Base-by-base conservation (phyloP, 257 asterid genomes). In the Agastache rugosa region DNA sequence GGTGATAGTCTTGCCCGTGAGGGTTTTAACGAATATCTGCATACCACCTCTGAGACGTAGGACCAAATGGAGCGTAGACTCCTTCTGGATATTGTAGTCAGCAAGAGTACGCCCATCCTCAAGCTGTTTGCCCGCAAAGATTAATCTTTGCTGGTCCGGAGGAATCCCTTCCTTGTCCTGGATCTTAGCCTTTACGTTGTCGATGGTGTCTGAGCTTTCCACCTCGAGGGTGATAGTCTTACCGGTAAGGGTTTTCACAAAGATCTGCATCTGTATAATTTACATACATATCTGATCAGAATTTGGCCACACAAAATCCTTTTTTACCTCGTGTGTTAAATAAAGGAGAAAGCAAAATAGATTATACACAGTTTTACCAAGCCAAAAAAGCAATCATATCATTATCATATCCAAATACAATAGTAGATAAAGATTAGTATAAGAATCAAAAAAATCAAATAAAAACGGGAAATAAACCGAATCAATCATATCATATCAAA, bases 21-120 rank as follows among this genome's bases (percentile, higher is more conserved):
- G 66, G 2, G 84, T 80, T 11, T 81, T 81, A 17, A 81, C 85
- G 8, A 81, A 81, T 51, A 80, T 80, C 63, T 80, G 84, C 84
- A 80, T 56, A 4, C 63, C 63, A 10, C 63, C 63, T 0, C 63
- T 5, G 0, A 56, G 39, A 8, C 63, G 35, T 0, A 56, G 35
- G 1, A 56, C 63, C 35, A 56, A 0, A 3, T 56, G 63, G n/a
- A 56, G 63, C 4, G 63, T 56, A 1, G 63, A 56, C 63, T 56
- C 37, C 9, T 56, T 56, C 37, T 56, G 63, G 10, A 56, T 56
- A 7, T 56, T 56, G 63, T 56, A 56, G 2, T 56, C 63, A 1
- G 63, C 63, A 23, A 56, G 37, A 2, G 63, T 56, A 0, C 35
- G 35, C 0, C 63, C 63, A 12, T 56, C 37, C 35, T 56, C 63